These are phyloP conservation scores for bread wheat (Triticum aestivum) DNA, from an alignment of 176 grass and related monocot genomes.

Conservation along the genomic window DNA sequence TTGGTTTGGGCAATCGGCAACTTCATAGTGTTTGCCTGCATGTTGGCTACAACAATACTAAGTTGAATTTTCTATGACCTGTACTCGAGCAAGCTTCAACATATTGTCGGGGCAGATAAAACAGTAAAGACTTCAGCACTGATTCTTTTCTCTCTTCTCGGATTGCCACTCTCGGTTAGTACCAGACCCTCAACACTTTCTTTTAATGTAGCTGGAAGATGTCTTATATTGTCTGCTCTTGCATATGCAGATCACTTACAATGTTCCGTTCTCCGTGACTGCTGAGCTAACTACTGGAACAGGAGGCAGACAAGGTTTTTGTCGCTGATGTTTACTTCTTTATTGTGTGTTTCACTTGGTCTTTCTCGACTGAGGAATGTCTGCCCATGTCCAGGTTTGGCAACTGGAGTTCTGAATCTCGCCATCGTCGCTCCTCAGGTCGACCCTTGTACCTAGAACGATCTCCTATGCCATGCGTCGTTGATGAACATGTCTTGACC, in stretches of 20 bases:
- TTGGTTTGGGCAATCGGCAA: constrained; percentile 94
- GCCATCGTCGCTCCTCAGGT: constrained; percentile 96
- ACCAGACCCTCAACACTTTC: background rate
- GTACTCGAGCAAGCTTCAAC: constrained; percentile 59
- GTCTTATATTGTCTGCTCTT: constrained; percentile 18
- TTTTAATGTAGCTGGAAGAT: background rate
- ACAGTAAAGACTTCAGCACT: constrained; percentile 54
- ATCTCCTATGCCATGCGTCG: background rate
- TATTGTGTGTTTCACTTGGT: background rate
- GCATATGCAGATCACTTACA: constrained; percentile 76
- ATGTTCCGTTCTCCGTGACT: constrained; percentile 89
- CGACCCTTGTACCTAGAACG: background rate
- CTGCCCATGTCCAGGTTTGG: constrained; percentile 66
- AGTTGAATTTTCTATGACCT: constrained; percentile 64
- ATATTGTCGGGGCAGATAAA: constrained; percentile 76
- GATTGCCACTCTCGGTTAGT: constrained; percentile 88
- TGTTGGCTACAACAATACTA: constrained; percentile 75
- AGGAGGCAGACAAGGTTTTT: constrained; percentile 94
- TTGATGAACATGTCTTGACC: background rate
- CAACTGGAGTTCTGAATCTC: constrained; percentile 94
- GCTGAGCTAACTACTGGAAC: constrained; percentile 81
- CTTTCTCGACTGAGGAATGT: background rate
- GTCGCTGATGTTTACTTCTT: background rate
- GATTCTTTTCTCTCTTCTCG: constrained; percentile 87
- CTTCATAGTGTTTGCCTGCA: constrained; percentile 90